Percentiles rank a stretch among this genome's conserved stretches.
These are phyloP conservation scores for Exserohilum turcica DNA, from an alignment of 2,329 filamentous ascomycete species.

Conservation along the genomic window DNA sequence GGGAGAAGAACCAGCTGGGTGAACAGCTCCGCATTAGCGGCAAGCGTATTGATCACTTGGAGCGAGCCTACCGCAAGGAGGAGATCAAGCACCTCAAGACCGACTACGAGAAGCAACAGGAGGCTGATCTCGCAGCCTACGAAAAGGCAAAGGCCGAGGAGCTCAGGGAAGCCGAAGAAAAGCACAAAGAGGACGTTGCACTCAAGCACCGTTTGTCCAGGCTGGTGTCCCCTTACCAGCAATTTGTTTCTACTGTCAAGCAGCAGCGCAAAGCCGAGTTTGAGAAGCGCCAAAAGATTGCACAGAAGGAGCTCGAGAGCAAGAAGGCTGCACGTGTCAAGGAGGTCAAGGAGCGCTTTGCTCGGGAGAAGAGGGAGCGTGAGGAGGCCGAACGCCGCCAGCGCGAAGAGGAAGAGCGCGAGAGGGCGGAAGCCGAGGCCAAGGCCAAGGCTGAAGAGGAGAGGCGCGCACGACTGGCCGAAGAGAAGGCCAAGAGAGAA, in stretches of 20 bases:
- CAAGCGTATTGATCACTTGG: constrained; percentile 95
- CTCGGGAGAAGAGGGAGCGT: constrained; percentile 80
- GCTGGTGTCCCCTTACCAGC: constrained; percentile 82
- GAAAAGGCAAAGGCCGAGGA: constrained; percentile 79
- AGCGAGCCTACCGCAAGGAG: constrained; percentile 95
- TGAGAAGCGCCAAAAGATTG: constrained; percentile 88
- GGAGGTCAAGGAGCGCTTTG: constrained; percentile 81
- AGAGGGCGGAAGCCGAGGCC: constrained; percentile 82
- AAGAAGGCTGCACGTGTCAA: constrained; percentile 87
- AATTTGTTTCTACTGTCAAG: constrained; percentile 79
- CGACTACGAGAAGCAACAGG: constrained; percentile 83
- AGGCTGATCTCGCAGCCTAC: constrained; percentile 78
- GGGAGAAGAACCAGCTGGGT: constrained; percentile 95
- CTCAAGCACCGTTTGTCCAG: constrained; percentile 91
- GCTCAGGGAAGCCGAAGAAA: constrained; percentile 77
- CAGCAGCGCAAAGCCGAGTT: constrained; percentile 93
- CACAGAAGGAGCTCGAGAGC: constrained; percentile 89
- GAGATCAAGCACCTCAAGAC: constrained; percentile 87
- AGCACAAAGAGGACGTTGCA: constrained; percentile 89
- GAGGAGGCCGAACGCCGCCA: constrained; percentile 81
- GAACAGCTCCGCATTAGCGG: constrained; percentile 89
- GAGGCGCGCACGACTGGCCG: constrained; percentile 72
- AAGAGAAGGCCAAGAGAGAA: constrained; percentile 68
- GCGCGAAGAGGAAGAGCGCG: constrained; percentile 84
- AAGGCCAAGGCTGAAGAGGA: constrained; percentile 79